Evolutionary conservation across 257 asterid genomes (phyloP).

Genomic region (Fraxinus quadrangulata): DNA sequence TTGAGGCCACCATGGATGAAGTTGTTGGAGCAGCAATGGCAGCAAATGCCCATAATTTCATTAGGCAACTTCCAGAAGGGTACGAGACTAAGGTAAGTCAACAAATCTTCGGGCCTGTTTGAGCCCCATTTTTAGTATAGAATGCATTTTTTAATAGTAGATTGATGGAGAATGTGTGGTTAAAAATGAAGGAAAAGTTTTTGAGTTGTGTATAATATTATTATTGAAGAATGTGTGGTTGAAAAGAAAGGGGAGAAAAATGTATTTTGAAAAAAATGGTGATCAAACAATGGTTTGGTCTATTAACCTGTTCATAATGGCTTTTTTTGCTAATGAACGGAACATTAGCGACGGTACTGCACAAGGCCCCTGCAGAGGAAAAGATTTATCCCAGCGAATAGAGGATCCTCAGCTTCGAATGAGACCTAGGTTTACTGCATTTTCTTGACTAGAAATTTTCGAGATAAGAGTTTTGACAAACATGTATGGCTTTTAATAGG

Average conservation of each 20-base stretch:
- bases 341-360: background rate
- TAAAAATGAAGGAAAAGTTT: no score
- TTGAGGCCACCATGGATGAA: slow-evolving; percentile 71
- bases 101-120: background rate
- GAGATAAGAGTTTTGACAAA: background rate
- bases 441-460: background rate
- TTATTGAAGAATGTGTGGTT: no score
- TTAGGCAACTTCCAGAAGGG: slow-evolving; percentile 76
- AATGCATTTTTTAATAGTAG: no score
- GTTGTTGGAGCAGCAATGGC: slow-evolving; percentile 78
- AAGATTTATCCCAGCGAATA: slow-evolving; percentile 16
- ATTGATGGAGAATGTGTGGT: no score
- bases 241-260: no score
- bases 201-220: no score
- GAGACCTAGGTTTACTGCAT: background rate
- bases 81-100: slow-evolving; percentile 71
- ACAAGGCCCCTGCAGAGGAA: background rate
- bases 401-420: slow-evolving; percentile 9
- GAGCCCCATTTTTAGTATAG: no score
- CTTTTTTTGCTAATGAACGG: background rate
- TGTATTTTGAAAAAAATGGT: no score
- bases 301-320: background rate
- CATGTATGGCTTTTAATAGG: slow-evolving; percentile 26
- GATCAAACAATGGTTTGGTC: background rate
- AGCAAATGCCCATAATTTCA: slow-evolving; percentile 83